phyloP scores from a whole-genome alignment of 2,329 filamentous ascomycete genomes.

The Microcera coccophila region DNA sequence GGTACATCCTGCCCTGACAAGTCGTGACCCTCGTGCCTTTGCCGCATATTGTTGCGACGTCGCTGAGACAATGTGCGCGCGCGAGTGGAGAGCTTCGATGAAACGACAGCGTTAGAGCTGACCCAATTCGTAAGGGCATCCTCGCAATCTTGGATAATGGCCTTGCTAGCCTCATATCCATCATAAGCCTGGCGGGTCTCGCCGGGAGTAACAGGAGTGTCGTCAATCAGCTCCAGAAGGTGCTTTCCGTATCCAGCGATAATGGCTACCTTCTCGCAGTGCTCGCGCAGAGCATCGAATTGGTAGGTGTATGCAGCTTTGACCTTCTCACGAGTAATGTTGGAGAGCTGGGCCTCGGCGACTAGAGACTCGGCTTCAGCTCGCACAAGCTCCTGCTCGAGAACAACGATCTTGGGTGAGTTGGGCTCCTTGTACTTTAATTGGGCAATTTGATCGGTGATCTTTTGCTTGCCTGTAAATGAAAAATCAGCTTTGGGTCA shows the following conservation, averaged over 20 bases:
- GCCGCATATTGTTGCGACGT: constrained; percentile 67
- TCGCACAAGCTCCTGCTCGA: constrained; percentile 97
- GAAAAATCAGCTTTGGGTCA: neutral
- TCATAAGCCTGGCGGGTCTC: constrained; percentile 96
- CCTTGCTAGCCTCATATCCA: constrained; percentile 96
- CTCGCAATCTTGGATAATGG: constrained; percentile 98
- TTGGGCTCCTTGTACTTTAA: constrained; percentile 99
- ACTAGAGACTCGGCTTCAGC: constrained; percentile 98
- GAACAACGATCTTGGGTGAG: constrained; percentile 93
- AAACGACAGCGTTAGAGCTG: constrained; percentile 80
- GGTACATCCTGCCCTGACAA: constrained; percentile 78
- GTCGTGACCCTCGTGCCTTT: constrained; percentile 71
- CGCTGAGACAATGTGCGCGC: constrained; percentile 84
- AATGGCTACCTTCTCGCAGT: constrained; percentile 96
- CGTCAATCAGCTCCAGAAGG: constrained; percentile 92
- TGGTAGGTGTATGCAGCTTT: constrained; percentile 98
- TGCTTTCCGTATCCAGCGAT: constrained; percentile 98
- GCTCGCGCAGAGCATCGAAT: constrained; percentile 94
- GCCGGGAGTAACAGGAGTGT: constrained; percentile 93
- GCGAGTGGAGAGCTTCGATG: constrained; percentile 79
- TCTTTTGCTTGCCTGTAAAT: constrained; percentile 86
- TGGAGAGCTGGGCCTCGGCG: constrained; percentile 94
- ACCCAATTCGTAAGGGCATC: constrained; percentile 98
- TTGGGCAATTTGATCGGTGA: constrained; percentile 96
- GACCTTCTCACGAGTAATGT: constrained; percentile 98